phyloP scores from a whole-genome alignment of 129 eudicot species.

The Dittrichia graveolens region DNA sequence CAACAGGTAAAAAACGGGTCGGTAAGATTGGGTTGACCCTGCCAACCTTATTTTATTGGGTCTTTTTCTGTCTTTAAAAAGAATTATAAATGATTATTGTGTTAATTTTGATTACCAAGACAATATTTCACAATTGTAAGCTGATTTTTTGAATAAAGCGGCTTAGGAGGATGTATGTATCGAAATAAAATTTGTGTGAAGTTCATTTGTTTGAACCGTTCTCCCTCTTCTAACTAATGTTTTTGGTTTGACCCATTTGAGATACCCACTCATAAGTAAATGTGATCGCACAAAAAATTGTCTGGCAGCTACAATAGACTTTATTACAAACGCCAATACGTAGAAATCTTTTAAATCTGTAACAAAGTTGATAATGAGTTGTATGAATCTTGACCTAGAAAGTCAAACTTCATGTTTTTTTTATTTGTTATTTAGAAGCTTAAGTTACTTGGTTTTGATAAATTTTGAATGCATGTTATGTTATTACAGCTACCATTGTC shows the following conservation, averaged over 20 bases:
- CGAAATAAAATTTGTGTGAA: background rate
- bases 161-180: background rate
- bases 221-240: background rate
- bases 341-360: background rate
- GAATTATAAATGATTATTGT: background rate
- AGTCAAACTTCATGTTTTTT: background rate
- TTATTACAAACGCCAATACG: background rate
- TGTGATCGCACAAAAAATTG: background rate
- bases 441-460: background rate
- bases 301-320: background rate
- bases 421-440: background rate
- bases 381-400: background rate
- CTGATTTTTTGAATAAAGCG: background rate
- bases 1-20: background rate
- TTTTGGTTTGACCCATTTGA: background rate
- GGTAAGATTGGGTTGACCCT: background rate
- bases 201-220: background rate
- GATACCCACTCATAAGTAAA: background rate
- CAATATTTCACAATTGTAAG: too few relatives aligned
- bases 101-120: background rate
- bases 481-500: slow-evolving; percentile 66
- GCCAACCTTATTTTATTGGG: background rate
- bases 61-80: background rate
- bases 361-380: background rate
- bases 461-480: background rate